phyloP scores from a whole-genome alignment of 192 early-diverging fungal species.

The Phlyctochytrium arcticum region DNA sequence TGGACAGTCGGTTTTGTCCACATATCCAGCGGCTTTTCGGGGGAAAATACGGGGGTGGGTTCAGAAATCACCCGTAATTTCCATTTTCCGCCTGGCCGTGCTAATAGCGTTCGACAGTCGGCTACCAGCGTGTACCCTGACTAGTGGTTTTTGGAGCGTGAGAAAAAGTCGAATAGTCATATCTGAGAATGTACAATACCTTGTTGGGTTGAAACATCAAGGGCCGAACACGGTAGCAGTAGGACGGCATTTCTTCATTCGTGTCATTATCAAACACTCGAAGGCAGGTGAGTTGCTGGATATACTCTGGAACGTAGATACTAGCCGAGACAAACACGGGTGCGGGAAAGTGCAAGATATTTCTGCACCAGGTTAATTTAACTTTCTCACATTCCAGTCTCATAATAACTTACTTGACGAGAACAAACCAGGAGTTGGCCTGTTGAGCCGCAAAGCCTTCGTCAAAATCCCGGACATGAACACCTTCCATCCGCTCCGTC shows the following conservation, averaged over 20 bases:
- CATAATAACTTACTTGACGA: slow-evolving; percentile 44
- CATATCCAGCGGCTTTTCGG: slow-evolving; percentile 35
- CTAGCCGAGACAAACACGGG: slow-evolving; percentile 36
- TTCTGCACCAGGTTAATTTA: slow-evolving; percentile 13
- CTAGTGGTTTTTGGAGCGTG: slow-evolving; percentile 12
- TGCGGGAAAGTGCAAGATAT: slow-evolving; percentile 32
- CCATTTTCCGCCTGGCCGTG: slow-evolving; percentile 41
- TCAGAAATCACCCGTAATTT: slow-evolving; percentile 48
- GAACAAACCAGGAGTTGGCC: slow-evolving; percentile 43
- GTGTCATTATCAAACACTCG: slow-evolving; percentile 49
- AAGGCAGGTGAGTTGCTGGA: slow-evolving; percentile 32
- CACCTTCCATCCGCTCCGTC: slow-evolving; percentile 31
- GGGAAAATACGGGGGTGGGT: slow-evolving; percentile 7
- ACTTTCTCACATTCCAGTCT: no score
- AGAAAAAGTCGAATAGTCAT: neutral
- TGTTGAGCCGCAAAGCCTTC: slow-evolving; percentile 42
- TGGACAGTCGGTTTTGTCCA: slow-evolving; percentile 42
- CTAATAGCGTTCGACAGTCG: slow-evolving; percentile 30
- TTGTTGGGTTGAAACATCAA: slow-evolving; percentile 37
- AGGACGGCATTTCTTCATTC: slow-evolving; percentile 32
- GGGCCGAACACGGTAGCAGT: slow-evolving; percentile 38
- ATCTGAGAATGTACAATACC: slow-evolving; percentile 17
- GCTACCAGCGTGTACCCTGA: slow-evolving; percentile 47
- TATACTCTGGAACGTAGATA: slow-evolving; percentile 43
- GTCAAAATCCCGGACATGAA: slow-evolving; percentile 46